A percentile compares a stretch with the other conserved stretches of the same genome.
Conservation (phyloP, 2,329 filamentous ascomycete species). For the Ophiostoma ips region DNA sequence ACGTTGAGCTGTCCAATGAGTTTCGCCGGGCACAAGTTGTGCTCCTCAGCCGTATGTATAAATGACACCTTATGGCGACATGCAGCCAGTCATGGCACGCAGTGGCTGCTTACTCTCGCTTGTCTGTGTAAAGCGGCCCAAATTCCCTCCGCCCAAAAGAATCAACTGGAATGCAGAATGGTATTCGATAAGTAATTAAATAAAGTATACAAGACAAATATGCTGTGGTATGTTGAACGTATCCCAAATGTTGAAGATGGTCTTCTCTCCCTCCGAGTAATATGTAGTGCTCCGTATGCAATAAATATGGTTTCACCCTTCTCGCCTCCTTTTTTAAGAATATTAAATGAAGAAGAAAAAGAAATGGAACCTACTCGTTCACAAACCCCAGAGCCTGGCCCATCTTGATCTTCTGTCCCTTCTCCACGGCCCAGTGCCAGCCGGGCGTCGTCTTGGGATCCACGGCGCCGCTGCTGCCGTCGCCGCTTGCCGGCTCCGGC, state of each 20-base stretch:
- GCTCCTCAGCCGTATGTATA: too few species aligned
- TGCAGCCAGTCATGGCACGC: too few species aligned
- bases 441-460: constrained; percentile 44
- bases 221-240: constrained; percentile 7
- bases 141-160: too few species aligned
- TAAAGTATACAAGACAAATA: not conserved
- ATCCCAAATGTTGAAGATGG: constrained; percentile 8
- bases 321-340: not conserved
- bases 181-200: not conserved
- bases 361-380: constrained; percentile 25
- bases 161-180: not conserved
- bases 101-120: too few species aligned
- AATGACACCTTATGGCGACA: too few species aligned
- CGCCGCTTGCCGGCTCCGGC: constrained; percentile 24
- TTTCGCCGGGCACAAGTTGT: too few species aligned
- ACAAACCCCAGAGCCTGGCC: constrained; percentile 75
- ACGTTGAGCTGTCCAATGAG: too few species aligned
- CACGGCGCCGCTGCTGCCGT: constrained; percentile 25
- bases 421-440: constrained; percentile 76
- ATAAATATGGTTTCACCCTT: not conserved
- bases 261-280: not conserved
- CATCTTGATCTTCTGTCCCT: constrained; percentile 78
- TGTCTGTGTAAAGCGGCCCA: too few species aligned
- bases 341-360: not conserved
- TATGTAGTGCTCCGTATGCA: not conserved